Evolutionary conservation across 2,329 filamentous ascomycete genomes (phyloP).

Genomic region (Alternaria viburni): DNA sequence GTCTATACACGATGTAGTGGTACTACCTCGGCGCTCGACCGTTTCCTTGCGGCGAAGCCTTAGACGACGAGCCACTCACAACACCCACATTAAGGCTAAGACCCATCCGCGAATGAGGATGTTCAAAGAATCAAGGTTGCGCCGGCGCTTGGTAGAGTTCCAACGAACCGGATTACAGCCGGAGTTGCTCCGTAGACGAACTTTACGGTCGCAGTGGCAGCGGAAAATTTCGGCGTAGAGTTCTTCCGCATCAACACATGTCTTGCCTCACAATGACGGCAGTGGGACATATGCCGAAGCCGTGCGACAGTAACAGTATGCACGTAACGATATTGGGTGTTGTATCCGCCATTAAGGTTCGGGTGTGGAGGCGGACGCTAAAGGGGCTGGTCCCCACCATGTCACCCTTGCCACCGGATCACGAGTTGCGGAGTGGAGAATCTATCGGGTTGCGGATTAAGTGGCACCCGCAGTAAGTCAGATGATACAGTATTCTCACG

Average conservation of each 20-base stretch:
- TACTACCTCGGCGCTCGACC: neutral
- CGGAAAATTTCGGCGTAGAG: neutral
- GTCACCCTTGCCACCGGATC: neutral
- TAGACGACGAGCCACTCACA: neutral
- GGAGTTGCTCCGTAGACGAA: neutral
- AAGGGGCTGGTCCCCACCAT: neutral
- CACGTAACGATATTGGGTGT: neutral
- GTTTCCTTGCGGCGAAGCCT: neutral
- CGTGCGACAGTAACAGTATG: neutral
- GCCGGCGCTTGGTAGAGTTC: neutral
- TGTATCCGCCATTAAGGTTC: neutral
- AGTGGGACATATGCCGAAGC: neutral
- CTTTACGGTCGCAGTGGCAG: neutral
- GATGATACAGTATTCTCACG: neutral
- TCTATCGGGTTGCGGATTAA: neutral
- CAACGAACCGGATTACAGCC: neutral
- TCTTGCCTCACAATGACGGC: neutral
- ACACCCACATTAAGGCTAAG: neutral
- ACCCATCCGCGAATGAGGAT: neutral
- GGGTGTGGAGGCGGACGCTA: neutral
- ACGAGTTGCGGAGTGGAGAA: neutral
- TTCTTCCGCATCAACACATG: constrained; percentile 8
- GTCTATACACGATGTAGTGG: neutral
- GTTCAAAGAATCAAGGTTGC: neutral
- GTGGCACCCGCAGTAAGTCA: neutral